phyloP scores from a whole-genome alignment of 345 rosid genomes.

The Citrus glauca region DNA sequence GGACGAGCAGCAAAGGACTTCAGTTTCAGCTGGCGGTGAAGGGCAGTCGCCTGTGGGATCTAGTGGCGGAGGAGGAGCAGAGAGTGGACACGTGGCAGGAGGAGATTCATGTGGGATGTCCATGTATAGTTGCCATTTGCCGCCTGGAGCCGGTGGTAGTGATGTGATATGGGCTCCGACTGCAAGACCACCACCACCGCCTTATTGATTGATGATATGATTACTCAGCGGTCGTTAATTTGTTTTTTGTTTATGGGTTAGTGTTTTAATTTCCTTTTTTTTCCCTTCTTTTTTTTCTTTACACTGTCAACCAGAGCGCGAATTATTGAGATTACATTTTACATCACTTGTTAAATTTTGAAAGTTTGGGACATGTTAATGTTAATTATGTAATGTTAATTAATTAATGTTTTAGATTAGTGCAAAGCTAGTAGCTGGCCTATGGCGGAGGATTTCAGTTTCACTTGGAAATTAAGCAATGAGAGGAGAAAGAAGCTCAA shows the following conservation, averaged over 20 bases:
- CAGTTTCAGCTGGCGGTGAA: conserved; percentile 46
- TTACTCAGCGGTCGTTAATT: neutral
- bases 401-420: neutral
- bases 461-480: neutral
- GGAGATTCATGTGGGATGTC: conserved; percentile 55
- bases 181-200: conserved; percentile 50
- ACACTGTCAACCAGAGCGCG: no score
- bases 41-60: conserved; percentile 50
- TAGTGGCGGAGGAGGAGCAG: conserved; percentile 51
- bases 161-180: conserved; percentile 81
- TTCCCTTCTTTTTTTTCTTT: no score
- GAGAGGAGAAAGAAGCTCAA: neutral
- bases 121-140: conserved; percentile 62
- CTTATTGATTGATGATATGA: conserved; percentile 26
- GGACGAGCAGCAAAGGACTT: conserved; percentile 35
- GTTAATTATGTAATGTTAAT: neutral
- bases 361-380: neutral
- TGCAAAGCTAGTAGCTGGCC: no score
- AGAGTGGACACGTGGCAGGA: conserved; percentile 42
- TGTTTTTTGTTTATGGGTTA: neutral
- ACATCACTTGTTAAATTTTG: no score
- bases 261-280: neutral
- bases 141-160: conserved; percentile 32
- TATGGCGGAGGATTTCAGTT: no score
- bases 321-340: no score